Base-by-base conservation (phyloP, 352 stramenopile species). In the Globisporangium nodosum region DNA sequence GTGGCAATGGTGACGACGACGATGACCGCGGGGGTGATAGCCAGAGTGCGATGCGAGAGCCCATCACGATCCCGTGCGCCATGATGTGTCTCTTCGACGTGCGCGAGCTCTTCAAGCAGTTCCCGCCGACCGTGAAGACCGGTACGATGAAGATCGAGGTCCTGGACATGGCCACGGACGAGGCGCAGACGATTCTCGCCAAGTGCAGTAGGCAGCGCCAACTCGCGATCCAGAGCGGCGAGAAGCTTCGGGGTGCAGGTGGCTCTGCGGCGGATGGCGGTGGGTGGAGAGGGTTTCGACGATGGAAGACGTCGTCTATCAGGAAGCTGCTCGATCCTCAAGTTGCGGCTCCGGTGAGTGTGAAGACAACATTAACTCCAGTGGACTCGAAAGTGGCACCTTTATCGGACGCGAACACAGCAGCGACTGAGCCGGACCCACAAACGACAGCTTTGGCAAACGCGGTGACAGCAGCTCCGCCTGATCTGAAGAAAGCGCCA, bases 31-130 rank as follows among this genome's bases (percentile, higher is more conserved):
- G 24, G 24, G 24, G 24, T 27, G 24, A 27, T 27, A 27, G 24
- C 1, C 24, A 27, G 24, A 27, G 24, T 27, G 30, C 46, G 5
- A 11, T 61, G 18, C 48, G 51, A 7, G 31, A 35, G 4, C 2
- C 24, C 1, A 70, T 87, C 52, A 62, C 60, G 42, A 82, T 88
- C 16, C 76, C 78, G 9, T 88, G 78, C 33, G 72, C 85, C 18
- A 88, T 82, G 72, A 88, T 88, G 76, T 83, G 76, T 70, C 60
- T 88, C 31, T 62, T 64, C 3, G 76, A 85, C 49, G 76, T 88
- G 16, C 63, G 76, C 9, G 65, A 84, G 51, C 52, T 88, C 6
- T 87, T 88, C 54, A 78, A 86, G 68, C 75, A 82, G 56, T 81
- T 71, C 46, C 76, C 78, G 13, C 76, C 76, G 50, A 74, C 76